Conservation (phyloP, 139 green algal species). For the Chlamydomonas sphaeroides region DNA sequence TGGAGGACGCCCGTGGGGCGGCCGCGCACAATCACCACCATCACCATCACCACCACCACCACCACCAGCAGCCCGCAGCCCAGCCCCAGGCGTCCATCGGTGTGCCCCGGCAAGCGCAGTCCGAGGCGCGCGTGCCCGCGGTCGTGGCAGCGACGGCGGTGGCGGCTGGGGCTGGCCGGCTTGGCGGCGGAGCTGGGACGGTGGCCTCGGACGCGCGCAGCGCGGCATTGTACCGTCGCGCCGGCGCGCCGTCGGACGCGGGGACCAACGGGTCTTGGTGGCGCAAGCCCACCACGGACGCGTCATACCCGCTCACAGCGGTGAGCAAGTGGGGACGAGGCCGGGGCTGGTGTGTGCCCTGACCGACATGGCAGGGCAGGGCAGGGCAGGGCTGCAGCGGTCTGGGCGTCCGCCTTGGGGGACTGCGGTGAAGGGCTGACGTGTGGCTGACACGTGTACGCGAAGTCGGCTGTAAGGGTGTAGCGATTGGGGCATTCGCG, state of each 20-base stretch:
- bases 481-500: no score
- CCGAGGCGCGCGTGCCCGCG: conserved; percentile 1
- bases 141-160: background rate
- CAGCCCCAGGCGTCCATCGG: no score
- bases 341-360: background rate
- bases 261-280: conserved; percentile 26
- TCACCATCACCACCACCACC: no score
- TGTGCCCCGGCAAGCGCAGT: background rate
- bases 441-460: no score
- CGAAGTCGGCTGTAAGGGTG: no score
- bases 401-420: no score
- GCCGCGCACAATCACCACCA: no score
- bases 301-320: conserved; percentile 33
- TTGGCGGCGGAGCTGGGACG: background rate
- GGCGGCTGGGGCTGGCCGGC: background rate
- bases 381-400: no score
- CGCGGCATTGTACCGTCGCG: background rate
- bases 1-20: no score
- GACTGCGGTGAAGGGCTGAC: no score
- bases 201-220: background rate
- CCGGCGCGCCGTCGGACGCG: conserved; percentile 2
- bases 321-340: background rate
- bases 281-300: conserved; percentile 5
- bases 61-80: no score
- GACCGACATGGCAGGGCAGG: no score